phyloP scores from a whole-genome alignment of 192 early-diverging fungal genomes.

The Backusella sp. region DNA sequence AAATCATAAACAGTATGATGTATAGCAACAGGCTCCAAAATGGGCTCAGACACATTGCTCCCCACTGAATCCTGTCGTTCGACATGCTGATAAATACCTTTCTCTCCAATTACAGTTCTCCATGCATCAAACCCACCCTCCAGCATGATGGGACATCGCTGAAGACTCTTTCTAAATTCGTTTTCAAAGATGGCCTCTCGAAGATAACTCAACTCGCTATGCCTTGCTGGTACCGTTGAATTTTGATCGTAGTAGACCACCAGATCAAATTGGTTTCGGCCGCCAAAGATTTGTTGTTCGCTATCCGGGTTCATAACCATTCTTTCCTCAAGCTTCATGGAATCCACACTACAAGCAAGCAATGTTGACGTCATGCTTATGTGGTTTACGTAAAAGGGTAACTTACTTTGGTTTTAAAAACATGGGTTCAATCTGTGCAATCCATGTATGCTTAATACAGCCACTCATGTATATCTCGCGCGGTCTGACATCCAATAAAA shows the following conservation, averaged over 20 bases:
- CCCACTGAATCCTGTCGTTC: neutral
- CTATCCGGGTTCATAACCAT: slow-evolving; percentile 55
- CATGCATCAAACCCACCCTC: slow-evolving; percentile 83
- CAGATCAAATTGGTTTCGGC: slow-evolving; percentile 65
- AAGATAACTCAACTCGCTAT: slow-evolving; percentile 43
- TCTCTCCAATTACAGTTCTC: slow-evolving; percentile 49
- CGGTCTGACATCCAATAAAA: slow-evolving; percentile 79
- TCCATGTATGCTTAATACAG: slow-evolving; percentile 62
- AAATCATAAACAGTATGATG: slow-evolving; percentile 16
- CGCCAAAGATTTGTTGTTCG: slow-evolving; percentile 65
- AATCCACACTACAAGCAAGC: slow-evolving; percentile 37
- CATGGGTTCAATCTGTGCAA: slow-evolving; percentile 78
- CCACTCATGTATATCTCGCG: slow-evolving; percentile 65
- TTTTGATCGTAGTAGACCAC: slow-evolving; percentile 71
- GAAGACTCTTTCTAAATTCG: slow-evolving; percentile 53
- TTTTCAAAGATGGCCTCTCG: slow-evolving; percentile 61
- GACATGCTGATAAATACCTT: slow-evolving; percentile 36
- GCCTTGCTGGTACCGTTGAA: slow-evolving; percentile 38
- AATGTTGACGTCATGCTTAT: no score
- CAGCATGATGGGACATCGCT: slow-evolving; percentile 64
- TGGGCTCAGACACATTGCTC: neutral
- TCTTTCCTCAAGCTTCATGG: slow-evolving; percentile 50
- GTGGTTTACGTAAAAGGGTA: no score
- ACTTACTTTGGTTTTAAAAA: slow-evolving; percentile 56
- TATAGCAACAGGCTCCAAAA: neutral